Conservation (phyloP, 345 rosid genomes). For the Syzygium aqueum region DNA sequence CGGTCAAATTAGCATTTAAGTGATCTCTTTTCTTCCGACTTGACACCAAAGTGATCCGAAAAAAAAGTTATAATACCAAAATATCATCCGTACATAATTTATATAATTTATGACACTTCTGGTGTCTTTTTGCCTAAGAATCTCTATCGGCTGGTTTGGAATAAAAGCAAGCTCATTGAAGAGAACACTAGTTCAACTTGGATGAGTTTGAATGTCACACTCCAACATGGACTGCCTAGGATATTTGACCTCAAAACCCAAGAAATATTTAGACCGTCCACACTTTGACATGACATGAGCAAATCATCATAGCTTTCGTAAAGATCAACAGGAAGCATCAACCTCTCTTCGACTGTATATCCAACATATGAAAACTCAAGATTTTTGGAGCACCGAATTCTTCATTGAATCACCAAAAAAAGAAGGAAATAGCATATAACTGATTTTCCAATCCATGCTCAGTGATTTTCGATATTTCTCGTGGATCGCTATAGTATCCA, state of each 20-base stretch:
- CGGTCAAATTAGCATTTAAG: too few relatives aligned
- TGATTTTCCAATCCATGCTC: neutral
- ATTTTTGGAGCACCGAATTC: neutral
- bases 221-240: neutral
- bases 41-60: too few relatives aligned
- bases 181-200: neutral
- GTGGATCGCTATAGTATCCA: neutral
- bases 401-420: neutral
- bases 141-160: neutral
- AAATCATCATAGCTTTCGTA: neutral
- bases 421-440: neutral
- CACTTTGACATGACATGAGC: neutral
- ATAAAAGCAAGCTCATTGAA: neutral
- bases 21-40: too few relatives aligned
- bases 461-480: neutral
- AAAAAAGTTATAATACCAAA: too few relatives aligned
- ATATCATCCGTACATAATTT: too few relatives aligned
- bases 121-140: too few relatives aligned
- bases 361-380: neutral
- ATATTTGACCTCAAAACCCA: neutral
- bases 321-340: neutral
- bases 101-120: too few relatives aligned
- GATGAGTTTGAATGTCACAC: neutral
- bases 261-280: neutral
- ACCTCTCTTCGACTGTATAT: neutral